Conservation (phyloP, 257 asterid genomes). For the Solanum tarapatanum region DNA sequence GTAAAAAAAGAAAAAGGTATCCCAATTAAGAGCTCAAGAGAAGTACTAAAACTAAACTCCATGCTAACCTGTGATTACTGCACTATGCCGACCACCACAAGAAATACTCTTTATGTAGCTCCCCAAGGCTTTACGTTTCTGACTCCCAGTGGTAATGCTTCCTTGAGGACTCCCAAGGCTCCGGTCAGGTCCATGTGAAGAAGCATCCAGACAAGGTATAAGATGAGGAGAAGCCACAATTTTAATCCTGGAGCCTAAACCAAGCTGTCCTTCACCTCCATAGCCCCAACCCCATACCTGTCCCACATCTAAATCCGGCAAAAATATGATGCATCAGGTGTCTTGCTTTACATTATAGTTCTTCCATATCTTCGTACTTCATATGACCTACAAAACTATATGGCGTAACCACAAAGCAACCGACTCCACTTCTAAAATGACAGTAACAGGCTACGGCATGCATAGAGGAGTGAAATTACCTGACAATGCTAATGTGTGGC, state of each 20-base stretch:
- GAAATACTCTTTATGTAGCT: constrained; percentile 51
- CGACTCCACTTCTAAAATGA: constrained; percentile 8
- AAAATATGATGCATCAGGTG: constrained; percentile 56
- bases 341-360: constrained; percentile 48
- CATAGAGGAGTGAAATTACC: constrained; percentile 27
- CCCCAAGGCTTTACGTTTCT: constrained; percentile 23
- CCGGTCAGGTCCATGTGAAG: constrained; percentile 31
- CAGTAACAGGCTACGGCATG: neutral
- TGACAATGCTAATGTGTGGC: constrained; percentile 63
- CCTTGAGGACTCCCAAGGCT: constrained; percentile 19
- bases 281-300: constrained; percentile 98
- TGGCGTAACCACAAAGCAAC: constrained; percentile 31
- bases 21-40: neutral
- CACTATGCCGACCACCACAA: constrained; percentile 81
- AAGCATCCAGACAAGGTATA: constrained; percentile 46
- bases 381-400: constrained; percentile 49
- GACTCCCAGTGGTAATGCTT: constrained; percentile 11
- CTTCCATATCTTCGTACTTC: constrained; percentile 45
- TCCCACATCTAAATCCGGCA: constrained; percentile 71
- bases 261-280: constrained; percentile 89
- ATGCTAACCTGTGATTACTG: constrained; percentile 51
- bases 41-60: neutral
- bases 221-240: constrained; percentile 81
- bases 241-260: constrained; percentile 64
- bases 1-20: neutral